These are phyloP conservation scores for Begonia masoniana DNA, from an alignment of 306 rosid species.

Conservation along the genomic window DNA sequence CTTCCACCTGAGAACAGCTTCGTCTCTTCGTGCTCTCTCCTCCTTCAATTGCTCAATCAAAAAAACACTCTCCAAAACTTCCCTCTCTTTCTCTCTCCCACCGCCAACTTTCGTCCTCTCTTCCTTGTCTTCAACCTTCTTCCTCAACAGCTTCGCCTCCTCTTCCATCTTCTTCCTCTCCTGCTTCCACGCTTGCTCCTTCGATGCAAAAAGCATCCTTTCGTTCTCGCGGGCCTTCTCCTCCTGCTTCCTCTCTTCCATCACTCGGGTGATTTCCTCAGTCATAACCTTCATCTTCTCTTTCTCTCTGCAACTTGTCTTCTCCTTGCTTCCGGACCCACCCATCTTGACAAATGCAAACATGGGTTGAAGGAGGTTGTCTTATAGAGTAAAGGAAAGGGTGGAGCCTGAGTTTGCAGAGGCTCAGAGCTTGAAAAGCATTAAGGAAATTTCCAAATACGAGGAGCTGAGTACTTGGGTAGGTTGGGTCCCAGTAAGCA, in stretches of 20 bases:
- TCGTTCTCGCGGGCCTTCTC: conserved; percentile 46
- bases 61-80: conserved; percentile 27
- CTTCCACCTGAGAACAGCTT: conserved; percentile 88
- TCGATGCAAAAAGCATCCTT: conserved; percentile 53
- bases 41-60: conserved; percentile 54
- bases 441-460: too few species aligned
- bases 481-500: too few species aligned
- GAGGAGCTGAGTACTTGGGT: too few species aligned
- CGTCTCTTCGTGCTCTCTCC: conserved; percentile 70
- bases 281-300: conserved; percentile 41
- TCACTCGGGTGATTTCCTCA: conserved; percentile 47
- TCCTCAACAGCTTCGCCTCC: conserved; percentile 58
- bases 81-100: conserved; percentile 34
- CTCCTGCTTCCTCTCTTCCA: conserved; percentile 52
- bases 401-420: too few species aligned
- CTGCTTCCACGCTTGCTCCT: conserved; percentile 80
- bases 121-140: conserved; percentile 48
- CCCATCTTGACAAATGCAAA: not conserved
- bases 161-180: conserved; percentile 64
- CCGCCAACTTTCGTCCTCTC: conserved; percentile 25
- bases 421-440: too few species aligned
- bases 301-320: conserved; percentile 14
- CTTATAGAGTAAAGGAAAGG: too few species aligned
- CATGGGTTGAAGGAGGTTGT: too few species aligned
- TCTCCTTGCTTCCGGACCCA: not conserved